phyloP scores from a whole-genome alignment of 108 stramenopile genomes.

The Cyclotella distinguenda region DNA sequence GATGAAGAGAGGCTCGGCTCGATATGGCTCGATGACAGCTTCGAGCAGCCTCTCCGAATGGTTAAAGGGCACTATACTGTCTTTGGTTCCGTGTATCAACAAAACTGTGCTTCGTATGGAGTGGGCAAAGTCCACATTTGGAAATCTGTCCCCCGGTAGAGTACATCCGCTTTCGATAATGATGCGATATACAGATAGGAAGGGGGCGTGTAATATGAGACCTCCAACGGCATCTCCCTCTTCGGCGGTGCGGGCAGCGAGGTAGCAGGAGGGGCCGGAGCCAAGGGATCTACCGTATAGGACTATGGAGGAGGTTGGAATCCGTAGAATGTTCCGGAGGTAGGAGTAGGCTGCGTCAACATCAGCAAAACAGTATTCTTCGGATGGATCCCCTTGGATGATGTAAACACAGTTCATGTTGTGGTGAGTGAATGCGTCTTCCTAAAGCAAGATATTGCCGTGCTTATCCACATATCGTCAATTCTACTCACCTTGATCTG shows the following conservation, averaged over 20 bases:
- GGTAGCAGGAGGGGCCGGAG: slow-evolving; percentile 92
- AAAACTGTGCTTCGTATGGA: slow-evolving; percentile 72
- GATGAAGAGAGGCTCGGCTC: slow-evolving; percentile 79
- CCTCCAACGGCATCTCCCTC: slow-evolving; percentile 85
- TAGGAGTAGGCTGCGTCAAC: slow-evolving; percentile 91
- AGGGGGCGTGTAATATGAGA: slow-evolving; percentile 94
- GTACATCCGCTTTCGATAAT: slow-evolving; percentile 93
- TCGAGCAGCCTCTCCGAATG: slow-evolving; percentile 83
- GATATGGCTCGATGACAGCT: slow-evolving; percentile 54
- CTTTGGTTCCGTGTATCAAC: slow-evolving; percentile 93
- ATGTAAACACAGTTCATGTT: not conserved
- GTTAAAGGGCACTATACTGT: slow-evolving; percentile 94
- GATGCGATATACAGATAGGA: slow-evolving; percentile 91
- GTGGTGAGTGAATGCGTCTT: not conserved
- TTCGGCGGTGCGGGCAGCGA: slow-evolving; percentile 81
- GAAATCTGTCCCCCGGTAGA: slow-evolving; percentile 93
- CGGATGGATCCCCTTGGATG: slow-evolving; percentile 68
- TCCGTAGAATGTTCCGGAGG: slow-evolving; percentile 65
- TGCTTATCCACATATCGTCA: not conserved
- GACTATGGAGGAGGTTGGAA: slow-evolving; percentile 85
- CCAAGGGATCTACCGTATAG: slow-evolving; percentile 94
- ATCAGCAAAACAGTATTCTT: slow-evolving; percentile 93
- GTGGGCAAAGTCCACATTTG: slow-evolving; percentile 89
- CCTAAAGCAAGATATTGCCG: not conserved
- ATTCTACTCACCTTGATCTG: slow-evolving; percentile 65